These are phyloP conservation scores for Cytospora chrysosperma DNA, from an alignment of 2,329 filamentous ascomycete species.

Conservation along the genomic window DNA sequence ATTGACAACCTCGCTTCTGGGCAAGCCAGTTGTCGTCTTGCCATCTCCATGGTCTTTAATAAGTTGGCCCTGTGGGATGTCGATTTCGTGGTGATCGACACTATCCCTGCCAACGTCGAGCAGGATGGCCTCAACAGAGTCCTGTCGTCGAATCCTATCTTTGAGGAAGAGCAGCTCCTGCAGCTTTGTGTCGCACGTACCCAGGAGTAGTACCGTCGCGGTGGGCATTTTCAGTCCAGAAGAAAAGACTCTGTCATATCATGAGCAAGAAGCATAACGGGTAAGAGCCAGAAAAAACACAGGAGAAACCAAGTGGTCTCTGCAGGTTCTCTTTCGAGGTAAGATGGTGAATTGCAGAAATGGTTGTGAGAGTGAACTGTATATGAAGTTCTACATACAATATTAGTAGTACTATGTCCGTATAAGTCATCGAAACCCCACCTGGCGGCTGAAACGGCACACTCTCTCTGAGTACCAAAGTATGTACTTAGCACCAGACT, in stretches of 20 bases:
- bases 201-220: slow-evolving; percentile 52
- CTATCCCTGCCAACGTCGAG: slow-evolving; percentile 49
- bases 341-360: background rate
- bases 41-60: slow-evolving; percentile 35
- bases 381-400: too few relatives aligned
- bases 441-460: background rate
- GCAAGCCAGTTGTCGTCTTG: slow-evolving; percentile 38
- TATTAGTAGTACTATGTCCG: background rate
- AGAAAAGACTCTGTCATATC: background rate
- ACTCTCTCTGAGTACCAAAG: too few relatives aligned
- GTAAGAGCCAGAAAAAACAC: background rate
- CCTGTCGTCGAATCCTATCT: slow-evolving; percentile 39
- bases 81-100: slow-evolving; percentile 45
- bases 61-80: slow-evolving; percentile 44
- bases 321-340: background rate
- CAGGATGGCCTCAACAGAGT: slow-evolving; percentile 28
- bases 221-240: background rate
- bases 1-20: slow-evolving; percentile 56
- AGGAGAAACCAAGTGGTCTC: background rate
- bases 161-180: slow-evolving; percentile 57
- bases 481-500: background rate
- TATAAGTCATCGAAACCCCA: background rate
- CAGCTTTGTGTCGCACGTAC: slow-evolving; percentile 66
- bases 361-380: too few relatives aligned
- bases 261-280: background rate